Evolutionary conservation across 176 grass and related monocot genomes (phyloP), one percentile per base, ranked within the genome.

Genomic region (Oryza australiensis): DNA sequence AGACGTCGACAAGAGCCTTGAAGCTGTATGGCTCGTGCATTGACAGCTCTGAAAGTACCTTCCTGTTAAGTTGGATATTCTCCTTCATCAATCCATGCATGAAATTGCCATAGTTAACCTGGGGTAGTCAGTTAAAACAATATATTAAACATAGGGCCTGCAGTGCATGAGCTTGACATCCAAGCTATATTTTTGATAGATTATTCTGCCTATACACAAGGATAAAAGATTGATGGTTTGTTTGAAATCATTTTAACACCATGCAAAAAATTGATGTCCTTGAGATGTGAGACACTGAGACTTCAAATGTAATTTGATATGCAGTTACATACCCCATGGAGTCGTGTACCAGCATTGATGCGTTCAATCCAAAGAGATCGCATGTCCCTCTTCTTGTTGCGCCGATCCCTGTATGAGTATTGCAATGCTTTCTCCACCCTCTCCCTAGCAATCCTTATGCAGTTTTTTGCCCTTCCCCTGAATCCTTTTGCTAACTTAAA

Each of bases 21-120:
- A 98, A 98, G 76, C 96, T 95, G 88, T 93, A 92, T 70, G 93
- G 96, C 75, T 98, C 90, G 64, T 95, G 96, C 90, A 95, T 93
- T 12, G 91, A 92, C 77, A 98, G 75, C 85, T 98, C 93, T 3
- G 91, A 95, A 27, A 95, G 85, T 37, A 95, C 93, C 86, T 95
- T 95, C 75, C 96, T 88, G 76, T 98, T 98, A 70, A 98, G 85
- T 40, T 98, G 93, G 79, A 95, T 88, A 83, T 95, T 98, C 83
- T 98, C 93, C 87, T 95, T 93, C 93, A 93, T 80, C 60, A 98
- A 48, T 60, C 96, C 96, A 90, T 95, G 93, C 90, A 98, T 93
- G 68, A 95, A 98, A 77, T 95, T 95, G 24, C 89, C 91, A 72
- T 95, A 98, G 71, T 93, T 98, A 72, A 95, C 96, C 96, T 98